Evolutionary conservation across 2,329 filamentous ascomycete species (phyloP).

Genomic region (Aspergillus aculeatinus): DNA sequence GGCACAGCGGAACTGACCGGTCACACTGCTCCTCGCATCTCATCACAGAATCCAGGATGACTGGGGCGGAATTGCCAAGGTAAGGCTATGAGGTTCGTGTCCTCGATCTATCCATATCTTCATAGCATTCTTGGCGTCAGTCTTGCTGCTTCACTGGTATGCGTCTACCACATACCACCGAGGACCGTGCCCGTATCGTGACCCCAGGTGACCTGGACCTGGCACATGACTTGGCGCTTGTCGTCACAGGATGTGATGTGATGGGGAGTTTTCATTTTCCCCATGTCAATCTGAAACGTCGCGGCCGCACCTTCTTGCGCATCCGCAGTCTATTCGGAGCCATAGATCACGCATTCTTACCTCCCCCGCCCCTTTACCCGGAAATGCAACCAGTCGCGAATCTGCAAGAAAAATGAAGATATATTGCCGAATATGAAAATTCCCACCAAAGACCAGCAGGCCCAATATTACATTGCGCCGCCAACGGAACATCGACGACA

Average conservation of each 20-base stretch:
- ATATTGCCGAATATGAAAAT: conserved; percentile 11
- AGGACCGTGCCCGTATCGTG: conserved; percentile 10
- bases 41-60: neutral
- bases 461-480: neutral
- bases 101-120: neutral
- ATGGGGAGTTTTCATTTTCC: neutral
- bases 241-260: conserved; percentile 9
- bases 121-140: neutral
- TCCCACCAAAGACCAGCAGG: neutral
- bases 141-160: neutral
- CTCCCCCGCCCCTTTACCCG: neutral
- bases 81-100: neutral
- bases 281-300: neutral
- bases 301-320: neutral
- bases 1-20: conserved; percentile 6
- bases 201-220: neutral
- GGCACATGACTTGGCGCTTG: conserved; percentile 13
- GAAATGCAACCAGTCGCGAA: neutral
- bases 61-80: neutral
- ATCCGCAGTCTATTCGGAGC: neutral
- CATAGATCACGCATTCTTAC: neutral
- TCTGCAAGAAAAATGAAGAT: neutral
- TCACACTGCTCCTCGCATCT: neutral
- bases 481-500: conserved; percentile 7
- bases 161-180: neutral